Evolutionary conservation across 2,329 filamentous ascomycete genomes (phyloP).

Genomic region (Cladosporium oxysporum): DNA sequence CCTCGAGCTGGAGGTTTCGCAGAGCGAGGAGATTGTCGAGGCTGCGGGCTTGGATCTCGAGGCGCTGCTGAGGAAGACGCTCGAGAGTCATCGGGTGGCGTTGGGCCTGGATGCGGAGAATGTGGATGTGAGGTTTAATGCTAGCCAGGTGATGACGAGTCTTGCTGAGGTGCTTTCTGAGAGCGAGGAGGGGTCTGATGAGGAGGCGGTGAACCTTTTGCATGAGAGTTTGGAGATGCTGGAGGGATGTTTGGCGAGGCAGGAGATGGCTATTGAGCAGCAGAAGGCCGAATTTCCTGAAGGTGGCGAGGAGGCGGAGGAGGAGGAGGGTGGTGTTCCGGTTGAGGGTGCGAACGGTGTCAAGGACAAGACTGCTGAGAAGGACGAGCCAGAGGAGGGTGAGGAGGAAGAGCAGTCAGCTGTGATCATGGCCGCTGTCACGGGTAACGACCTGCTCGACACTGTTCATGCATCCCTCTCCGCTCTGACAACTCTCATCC

Average conservation of each 20-base stretch:
- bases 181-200: conserved; percentile 48
- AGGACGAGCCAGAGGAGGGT: conserved; percentile 26
- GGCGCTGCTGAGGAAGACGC: conserved; percentile 60
- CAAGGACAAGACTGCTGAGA: conserved; percentile 36
- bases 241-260: conserved; percentile 50
- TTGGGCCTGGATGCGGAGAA: conserved; percentile 62
- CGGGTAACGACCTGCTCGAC: conserved; percentile 65
- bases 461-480: conserved; percentile 65
- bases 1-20: conserved; percentile 68
- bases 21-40: conserved; percentile 63
- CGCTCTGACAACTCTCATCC: conserved; percentile 48
- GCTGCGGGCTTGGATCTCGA: conserved; percentile 57
- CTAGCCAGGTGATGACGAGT: conserved; percentile 67
- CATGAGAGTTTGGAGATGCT: conserved; percentile 64
- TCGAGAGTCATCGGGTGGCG: conserved; percentile 66
- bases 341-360: conserved; percentile 28
- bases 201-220: conserved; percentile 54
- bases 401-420: conserved; percentile 61
- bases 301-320: conserved; percentile 23
- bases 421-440: conserved; percentile 66
- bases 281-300: conserved; percentile 37
- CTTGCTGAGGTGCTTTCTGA: conserved; percentile 63
- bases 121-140: conserved; percentile 70
- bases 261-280: conserved; percentile 50
- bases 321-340: conserved; percentile 19